Evolutionary conservation across 2,329 filamentous ascomycete genomes (phyloP).

Genomic region (Neonectria sp.): DNA sequence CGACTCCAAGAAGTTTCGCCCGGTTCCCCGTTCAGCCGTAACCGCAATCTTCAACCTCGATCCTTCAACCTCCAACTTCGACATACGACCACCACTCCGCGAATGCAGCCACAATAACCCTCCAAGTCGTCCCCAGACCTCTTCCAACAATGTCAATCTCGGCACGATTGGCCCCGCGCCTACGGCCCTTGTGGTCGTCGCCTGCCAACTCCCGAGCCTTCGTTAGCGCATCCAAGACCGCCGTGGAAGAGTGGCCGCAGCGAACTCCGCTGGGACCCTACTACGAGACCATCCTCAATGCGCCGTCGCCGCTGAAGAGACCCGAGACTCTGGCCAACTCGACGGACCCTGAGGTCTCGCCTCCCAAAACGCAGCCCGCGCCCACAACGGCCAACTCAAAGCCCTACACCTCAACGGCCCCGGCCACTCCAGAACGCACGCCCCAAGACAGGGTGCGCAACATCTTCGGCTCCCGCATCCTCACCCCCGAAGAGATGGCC

Average conservation of each 20-base stretch:
- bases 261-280: slow-evolving; percentile 69
- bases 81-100: background rate
- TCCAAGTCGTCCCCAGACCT: background rate
- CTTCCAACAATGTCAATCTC: slow-evolving; percentile 50
- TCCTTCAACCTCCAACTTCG: background rate
- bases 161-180: slow-evolving; percentile 48
- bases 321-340: slow-evolving; percentile 61
- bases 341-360: slow-evolving; percentile 46
- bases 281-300: slow-evolving; percentile 71
- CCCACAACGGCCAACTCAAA: slow-evolving; percentile 37
- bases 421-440: slow-evolving; percentile 37
- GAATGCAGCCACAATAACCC: slow-evolving; percentile 13
- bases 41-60: slow-evolving; percentile 31
- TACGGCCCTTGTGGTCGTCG: slow-evolving; percentile 48
- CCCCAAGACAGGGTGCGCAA: slow-evolving; percentile 73
- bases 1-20: slow-evolving; percentile 43
- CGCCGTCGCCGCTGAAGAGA: slow-evolving; percentile 58
- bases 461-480: slow-evolving; percentile 86
- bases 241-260: slow-evolving; percentile 53
- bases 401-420: slow-evolving; percentile 17
- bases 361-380: slow-evolving; percentile 39
- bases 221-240: slow-evolving; percentile 43
- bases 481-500: slow-evolving; percentile 79
- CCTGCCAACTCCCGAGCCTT: slow-evolving; percentile 45
- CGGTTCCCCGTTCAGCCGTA: slow-evolving; percentile 17